Conservation (phyloP, 129 eudicot genomes). For the Escallonia rubra region DNA sequence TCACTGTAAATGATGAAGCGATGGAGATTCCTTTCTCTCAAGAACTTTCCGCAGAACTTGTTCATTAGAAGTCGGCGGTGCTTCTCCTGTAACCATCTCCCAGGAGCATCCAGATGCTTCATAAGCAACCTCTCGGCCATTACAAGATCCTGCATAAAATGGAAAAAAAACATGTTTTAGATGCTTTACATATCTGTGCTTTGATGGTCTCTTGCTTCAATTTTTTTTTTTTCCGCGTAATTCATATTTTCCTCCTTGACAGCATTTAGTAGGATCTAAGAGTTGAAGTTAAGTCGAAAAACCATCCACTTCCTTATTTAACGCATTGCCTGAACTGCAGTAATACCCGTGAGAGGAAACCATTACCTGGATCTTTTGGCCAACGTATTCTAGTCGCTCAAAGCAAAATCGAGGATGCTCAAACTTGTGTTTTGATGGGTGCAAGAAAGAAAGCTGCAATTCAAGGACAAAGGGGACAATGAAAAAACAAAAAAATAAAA, state of each 20-base stretch:
- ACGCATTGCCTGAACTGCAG: too few species aligned
- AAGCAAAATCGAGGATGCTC: constrained; percentile 95
- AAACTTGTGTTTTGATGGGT: constrained; percentile 89
- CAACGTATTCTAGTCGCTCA: constrained; percentile 82
- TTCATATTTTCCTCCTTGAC: too few species aligned
- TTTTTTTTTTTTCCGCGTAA: neutral
- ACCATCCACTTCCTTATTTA: too few species aligned
- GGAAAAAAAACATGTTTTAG: too few species aligned
- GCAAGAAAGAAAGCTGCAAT: constrained; percentile 80
- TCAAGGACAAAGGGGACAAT: constrained; percentile 2
- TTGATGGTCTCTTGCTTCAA: neutral
- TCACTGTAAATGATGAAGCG: constrained; percentile 79
- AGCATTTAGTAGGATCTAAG: too few species aligned
- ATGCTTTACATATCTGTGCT: too few species aligned
- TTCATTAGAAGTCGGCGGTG: constrained; percentile 80
- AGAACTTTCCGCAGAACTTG: constrained; percentile 90
- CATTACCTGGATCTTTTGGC: constrained; percentile 96
- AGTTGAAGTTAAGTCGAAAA: too few species aligned
- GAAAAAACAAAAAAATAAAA: neutral
- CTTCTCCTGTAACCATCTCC: constrained; percentile 78
- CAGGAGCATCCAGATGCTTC: constrained; percentile 99
- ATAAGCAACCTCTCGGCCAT: constrained; percentile 96
- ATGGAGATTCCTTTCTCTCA: constrained; percentile 90
- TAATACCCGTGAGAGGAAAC: neutral
- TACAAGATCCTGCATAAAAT: constrained; percentile 78